phyloP scores from a whole-genome alignment of 176 grass and related monocot species.

The Carex kokanica region DNA sequence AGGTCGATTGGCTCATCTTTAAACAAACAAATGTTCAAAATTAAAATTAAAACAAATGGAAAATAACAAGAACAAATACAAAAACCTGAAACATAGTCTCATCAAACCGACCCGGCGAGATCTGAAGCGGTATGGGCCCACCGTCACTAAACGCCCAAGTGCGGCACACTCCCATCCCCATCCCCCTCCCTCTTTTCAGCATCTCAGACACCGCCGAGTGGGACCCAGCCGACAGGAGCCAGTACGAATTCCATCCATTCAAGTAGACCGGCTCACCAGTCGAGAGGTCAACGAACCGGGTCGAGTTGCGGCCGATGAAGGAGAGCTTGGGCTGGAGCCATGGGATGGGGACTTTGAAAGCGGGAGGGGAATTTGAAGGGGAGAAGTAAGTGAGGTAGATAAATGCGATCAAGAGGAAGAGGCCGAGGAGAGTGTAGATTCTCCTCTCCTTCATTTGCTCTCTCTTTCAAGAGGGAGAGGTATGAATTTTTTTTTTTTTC shows the following conservation, averaged over 20 bases:
- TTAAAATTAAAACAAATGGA: not conserved
- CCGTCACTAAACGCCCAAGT: slow-evolving; percentile 88
- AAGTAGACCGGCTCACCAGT: slow-evolving; percentile 59
- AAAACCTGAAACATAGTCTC: slow-evolving; percentile 73
- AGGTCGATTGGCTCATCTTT: not conserved
- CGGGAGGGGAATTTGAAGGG: slow-evolving; percentile 1
- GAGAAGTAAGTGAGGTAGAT: slow-evolving; percentile 51
- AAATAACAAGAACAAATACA: not conserved
- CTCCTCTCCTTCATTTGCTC: slow-evolving; percentile 36
- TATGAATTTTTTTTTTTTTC: not conserved
- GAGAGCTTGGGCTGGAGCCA: slow-evolving; percentile 80
- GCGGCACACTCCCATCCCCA: slow-evolving; percentile 78
- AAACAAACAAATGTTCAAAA: not conserved
- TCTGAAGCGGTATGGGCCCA: slow-evolving; percentile 65
- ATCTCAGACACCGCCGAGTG: slow-evolving; percentile 51
- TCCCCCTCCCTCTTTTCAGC: slow-evolving; percentile 54
- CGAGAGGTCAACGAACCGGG: slow-evolving; percentile 54
- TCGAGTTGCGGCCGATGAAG: slow-evolving; percentile 50
- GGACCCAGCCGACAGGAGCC: slow-evolving; percentile 52
- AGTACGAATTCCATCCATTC: slow-evolving; percentile 99
- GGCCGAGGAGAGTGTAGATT: slow-evolving; percentile 53
- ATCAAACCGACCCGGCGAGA: slow-evolving; percentile 70
- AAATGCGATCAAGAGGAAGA: slow-evolving; percentile 56
- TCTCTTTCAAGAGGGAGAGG: not conserved
- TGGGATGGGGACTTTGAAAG: slow-evolving; percentile 57